Conservation (phyloP, 257 asterid genomes). For the Lycium barbarum region DNA sequence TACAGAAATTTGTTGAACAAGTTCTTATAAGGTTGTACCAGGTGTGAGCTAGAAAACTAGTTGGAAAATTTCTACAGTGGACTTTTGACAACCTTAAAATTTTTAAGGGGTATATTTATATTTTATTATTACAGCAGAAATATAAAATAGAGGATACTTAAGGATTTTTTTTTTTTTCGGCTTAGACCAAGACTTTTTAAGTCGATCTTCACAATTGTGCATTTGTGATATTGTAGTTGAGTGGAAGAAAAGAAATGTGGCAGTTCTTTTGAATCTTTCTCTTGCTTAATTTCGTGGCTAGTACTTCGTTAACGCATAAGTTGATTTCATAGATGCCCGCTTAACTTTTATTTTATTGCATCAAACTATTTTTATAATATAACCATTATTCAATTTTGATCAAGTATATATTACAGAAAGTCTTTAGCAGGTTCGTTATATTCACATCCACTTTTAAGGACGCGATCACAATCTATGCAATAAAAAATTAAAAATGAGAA, state of each 20-base stretch:
- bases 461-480: constrained; percentile 51
- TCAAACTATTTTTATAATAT: no score
- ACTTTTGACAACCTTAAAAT: no score
- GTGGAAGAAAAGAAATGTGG: background rate
- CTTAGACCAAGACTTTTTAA: background rate
- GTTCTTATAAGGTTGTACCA: background rate
- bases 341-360: no score
- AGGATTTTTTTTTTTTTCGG: background rate
- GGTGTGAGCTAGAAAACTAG: no score
- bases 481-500: background rate
- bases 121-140: background rate
- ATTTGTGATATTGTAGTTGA: background rate
- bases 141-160: background rate
- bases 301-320: background rate
- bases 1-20: background rate
- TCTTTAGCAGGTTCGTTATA: constrained; percentile 54
- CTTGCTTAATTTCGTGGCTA: background rate
- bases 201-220: background rate
- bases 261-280: background rate
- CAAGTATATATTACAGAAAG: background rate
- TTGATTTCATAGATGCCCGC: no score
- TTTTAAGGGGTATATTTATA: background rate
- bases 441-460: constrained; percentile 58
- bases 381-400: no score
- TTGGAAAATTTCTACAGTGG: no score